Evolutionary conservation across 495 filamentous ascomycete genomes (phyloP).

Genomic region (Diplogelasinospora grovesii): DNA sequence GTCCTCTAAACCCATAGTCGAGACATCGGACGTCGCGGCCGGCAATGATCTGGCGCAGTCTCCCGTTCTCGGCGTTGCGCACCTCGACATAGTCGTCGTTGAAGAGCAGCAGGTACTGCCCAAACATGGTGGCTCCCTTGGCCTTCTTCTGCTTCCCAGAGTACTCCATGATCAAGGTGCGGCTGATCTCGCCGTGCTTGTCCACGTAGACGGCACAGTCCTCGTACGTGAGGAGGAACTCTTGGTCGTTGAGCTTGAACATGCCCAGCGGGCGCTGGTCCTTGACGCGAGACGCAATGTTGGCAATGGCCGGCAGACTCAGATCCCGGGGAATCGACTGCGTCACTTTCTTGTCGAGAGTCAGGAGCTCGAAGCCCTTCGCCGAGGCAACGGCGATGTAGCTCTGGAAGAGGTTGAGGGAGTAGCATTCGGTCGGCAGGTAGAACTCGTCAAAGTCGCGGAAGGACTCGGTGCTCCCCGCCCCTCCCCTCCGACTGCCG

Average conservation of each 20-base stretch:
- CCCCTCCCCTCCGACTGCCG: conserved; percentile 34
- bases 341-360: conserved; percentile 89
- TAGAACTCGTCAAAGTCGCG: conserved; percentile 98
- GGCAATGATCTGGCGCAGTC: conserved; percentile 87
- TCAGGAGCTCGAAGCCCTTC: conserved; percentile 92
- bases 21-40: conserved; percentile 81
- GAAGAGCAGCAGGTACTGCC: conserved; percentile 74
- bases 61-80: conserved; percentile 90
- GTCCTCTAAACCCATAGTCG: conserved; percentile 69
- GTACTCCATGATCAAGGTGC: conserved; percentile 94
- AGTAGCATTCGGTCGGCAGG: conserved; percentile 91
- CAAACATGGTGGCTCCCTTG: conserved; percentile 65
- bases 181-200: conserved; percentile 91
- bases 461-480: conserved; percentile 87
- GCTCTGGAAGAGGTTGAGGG: conserved; percentile 91
- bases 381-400: conserved; percentile 86
- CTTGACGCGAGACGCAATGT: conserved; percentile 72
- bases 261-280: conserved; percentile 84
- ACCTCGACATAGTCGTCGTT: conserved; percentile 91
- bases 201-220: conserved; percentile 97
- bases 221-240: conserved; percentile 90
- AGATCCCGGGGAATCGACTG: conserved; percentile 80
- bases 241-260: conserved; percentile 88
- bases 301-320: conserved; percentile 62
- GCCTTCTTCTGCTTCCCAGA: conserved; percentile 84